Conservation (phyloP, 2,329 filamentous ascomycete genomes). For the Trichoderma citrinoviride region DNA sequence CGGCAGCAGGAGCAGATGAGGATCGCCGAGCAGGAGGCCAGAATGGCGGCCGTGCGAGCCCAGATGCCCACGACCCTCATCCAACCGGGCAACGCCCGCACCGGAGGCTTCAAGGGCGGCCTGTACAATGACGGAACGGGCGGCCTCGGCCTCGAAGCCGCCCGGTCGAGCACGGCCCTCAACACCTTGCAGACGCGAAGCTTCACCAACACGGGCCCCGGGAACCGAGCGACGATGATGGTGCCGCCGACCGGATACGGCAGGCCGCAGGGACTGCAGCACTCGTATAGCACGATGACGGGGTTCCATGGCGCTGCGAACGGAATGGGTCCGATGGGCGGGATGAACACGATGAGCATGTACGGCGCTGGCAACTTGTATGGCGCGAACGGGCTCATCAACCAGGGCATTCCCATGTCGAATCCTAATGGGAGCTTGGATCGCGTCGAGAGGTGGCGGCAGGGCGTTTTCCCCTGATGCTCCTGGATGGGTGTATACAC, state of each 20-base stretch:
- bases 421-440: constrained; percentile 32
- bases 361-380: constrained; percentile 31
- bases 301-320: constrained; percentile 21
- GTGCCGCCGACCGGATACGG: constrained; percentile 27
- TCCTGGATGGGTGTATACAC: no score
- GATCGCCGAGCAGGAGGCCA: constrained; percentile 44
- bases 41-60: constrained; percentile 47
- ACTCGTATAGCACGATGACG: constrained; percentile 30
- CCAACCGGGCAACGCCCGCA: constrained; percentile 32
- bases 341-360: constrained; percentile 24
- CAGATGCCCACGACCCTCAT: constrained; percentile 49
- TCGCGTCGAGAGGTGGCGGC: constrained; percentile 44
- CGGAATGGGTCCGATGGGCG: constrained; percentile 22
- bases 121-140: constrained; percentile 54
- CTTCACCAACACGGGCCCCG: constrained; percentile 27
- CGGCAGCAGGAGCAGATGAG: constrained; percentile 43
- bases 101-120: constrained; percentile 51
- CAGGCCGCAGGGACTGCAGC: constrained; percentile 27
- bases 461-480: constrained; percentile 37
- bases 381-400: constrained; percentile 27
- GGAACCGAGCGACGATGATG: constrained; percentile 32
- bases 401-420: constrained; percentile 28
- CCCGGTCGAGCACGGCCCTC: constrained; percentile 31
- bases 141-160: constrained; percentile 33
- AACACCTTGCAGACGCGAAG: constrained; percentile 25